A percentile compares a stretch with the other conserved stretches of the same genome.
phyloP scores from a whole-genome alignment of 2,329 filamentous ascomycete genomes.

The Diaporthe eres region DNA sequence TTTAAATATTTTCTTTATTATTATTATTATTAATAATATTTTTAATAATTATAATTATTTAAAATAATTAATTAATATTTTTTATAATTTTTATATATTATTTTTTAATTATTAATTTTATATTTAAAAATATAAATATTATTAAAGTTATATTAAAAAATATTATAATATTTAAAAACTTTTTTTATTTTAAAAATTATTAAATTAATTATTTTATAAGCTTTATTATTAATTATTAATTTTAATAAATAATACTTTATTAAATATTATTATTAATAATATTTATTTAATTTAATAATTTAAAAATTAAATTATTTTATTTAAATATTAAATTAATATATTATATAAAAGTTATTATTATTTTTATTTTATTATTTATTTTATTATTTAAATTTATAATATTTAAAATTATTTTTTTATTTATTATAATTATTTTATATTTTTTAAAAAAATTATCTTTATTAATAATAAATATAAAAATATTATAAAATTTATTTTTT shows the following conservation, averaged over 20 bases:
- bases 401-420: too few relatives aligned
- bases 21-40: too few relatives aligned
- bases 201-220: not conserved
- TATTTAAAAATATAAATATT: too few relatives aligned
- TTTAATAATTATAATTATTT: too few relatives aligned
- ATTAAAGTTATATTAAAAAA: too few relatives aligned
- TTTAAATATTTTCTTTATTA: too few relatives aligned
- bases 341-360: not conserved
- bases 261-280: not conserved
- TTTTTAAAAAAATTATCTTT: not conserved
- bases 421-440: too few relatives aligned
- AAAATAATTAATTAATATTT: too few relatives aligned
- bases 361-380: not conserved
- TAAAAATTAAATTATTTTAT: not conserved
- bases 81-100: too few relatives aligned
- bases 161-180: too few relatives aligned
- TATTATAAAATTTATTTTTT: not conserved
- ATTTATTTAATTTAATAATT: not conserved
- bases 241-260: not conserved
- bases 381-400: not conserved
- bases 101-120: too few relatives aligned
- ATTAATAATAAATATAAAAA: not conserved
- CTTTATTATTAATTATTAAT: not conserved
- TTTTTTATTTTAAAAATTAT: conserved; percentile 58
- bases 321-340: not conserved